phyloP scores from a whole-genome alignment of 2,329 filamentous ascomycete genomes.

The Didymella sp. region DNA sequence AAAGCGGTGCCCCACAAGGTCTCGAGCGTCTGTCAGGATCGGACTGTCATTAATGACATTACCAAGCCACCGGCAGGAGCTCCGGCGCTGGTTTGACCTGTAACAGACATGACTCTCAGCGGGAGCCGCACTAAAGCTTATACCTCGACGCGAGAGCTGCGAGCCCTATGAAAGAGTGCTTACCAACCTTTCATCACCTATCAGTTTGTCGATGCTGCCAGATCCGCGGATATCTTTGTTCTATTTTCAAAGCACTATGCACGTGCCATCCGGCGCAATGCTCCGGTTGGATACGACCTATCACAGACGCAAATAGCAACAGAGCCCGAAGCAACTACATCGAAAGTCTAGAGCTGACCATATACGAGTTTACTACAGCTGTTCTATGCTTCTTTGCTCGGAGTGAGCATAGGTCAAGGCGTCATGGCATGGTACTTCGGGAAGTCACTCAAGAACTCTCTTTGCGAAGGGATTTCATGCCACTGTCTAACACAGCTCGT shows the following conservation, averaged over 20 bases:
- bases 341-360: too few relatives aligned
- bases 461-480: too few relatives aligned
- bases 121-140: neutral
- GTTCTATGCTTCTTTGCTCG: too few relatives aligned
- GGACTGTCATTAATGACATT: neutral
- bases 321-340: too few relatives aligned
- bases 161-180: neutral
- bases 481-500: too few relatives aligned
- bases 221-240: neutral
- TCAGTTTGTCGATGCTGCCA: neutral
- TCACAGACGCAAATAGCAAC: neutral
- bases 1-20: neutral
- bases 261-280: neutral
- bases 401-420: too few relatives aligned
- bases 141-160: neutral
- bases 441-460: too few relatives aligned
- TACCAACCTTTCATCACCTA: neutral
- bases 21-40: neutral
- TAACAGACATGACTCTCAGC: neutral
- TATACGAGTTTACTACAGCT: too few relatives aligned
- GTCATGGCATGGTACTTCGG: too few relatives aligned
- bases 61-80: neutral
- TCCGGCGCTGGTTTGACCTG: neutral
- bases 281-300: neutral
- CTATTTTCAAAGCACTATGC: neutral